Evolutionary conservation across 441 rosid genomes (phyloP).

Genomic region (Raphanus hybrid): DNA sequence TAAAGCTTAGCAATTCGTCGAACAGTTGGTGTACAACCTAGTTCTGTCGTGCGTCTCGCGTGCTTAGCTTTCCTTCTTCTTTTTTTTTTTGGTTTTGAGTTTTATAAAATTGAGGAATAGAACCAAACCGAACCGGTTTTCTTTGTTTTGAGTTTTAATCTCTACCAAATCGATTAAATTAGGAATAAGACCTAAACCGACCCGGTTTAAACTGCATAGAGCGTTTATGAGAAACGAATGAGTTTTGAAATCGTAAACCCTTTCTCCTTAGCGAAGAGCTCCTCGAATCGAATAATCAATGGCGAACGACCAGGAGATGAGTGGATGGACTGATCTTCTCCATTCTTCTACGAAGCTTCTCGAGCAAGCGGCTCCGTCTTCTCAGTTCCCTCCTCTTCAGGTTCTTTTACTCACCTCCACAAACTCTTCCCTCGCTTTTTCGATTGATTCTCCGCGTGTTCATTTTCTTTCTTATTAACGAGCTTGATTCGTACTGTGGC

Average conservation of each 20-base stretch:
- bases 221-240: not conserved
- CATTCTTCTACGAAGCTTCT: conserved; percentile 84
- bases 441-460: too few relatives aligned
- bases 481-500: conserved; percentile 10
- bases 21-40: conserved; percentile 23
- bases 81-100: not conserved
- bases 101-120: not conserved
- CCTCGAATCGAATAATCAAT: conserved; percentile 31
- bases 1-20: conserved; percentile 22
- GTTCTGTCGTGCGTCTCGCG: not conserved
- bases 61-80: not conserved
- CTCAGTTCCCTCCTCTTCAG: conserved; percentile 94
- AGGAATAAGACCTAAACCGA: not conserved
- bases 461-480: not conserved
- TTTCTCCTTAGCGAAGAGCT: not conserved
- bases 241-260: conserved; percentile 21
- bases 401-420: conserved; percentile 43
- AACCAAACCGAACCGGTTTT: not conserved
- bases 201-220: conserved; percentile 10
- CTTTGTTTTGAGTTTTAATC: not conserved
- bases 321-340: conserved; percentile 82
- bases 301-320: conserved; percentile 72
- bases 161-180: not conserved
- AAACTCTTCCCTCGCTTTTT: not conserved
- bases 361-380: conserved; percentile 86